Percentiles rank a stretch among this genome's conserved stretches.
These are phyloP conservation scores for Metschnikowia koreensis DNA, from an alignment of 805 yeast genomes.

Conservation along the genomic window DNA sequence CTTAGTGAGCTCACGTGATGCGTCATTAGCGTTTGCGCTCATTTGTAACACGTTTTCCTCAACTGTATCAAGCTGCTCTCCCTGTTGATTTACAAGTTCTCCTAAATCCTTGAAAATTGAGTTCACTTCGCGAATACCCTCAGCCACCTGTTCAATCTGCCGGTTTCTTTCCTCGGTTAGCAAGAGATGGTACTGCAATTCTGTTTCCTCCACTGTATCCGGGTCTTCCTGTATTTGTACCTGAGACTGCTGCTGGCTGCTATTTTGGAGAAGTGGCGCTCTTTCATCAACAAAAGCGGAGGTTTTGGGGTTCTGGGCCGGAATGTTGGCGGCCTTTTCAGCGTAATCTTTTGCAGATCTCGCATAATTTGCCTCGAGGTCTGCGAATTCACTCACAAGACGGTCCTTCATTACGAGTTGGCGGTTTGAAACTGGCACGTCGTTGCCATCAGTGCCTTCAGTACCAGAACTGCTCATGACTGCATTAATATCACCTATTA, in stretches of 20 bases:
- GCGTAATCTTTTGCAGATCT: slow-evolving; percentile 45
- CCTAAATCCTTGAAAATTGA: slow-evolving; percentile 81
- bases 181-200: slow-evolving; percentile 60
- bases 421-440: slow-evolving; percentile 34
- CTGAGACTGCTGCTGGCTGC: slow-evolving; percentile 24
- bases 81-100: slow-evolving; percentile 77
- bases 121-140: slow-evolving; percentile 82
- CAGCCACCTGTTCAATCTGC: slow-evolving; percentile 69
- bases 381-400: slow-evolving; percentile 54
- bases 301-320: not conserved
- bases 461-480: slow-evolving; percentile 21
- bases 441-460: slow-evolving; percentile 14
- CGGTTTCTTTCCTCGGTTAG: slow-evolving; percentile 70
- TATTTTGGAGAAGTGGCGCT: slow-evolving; percentile 40
- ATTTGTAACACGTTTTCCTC: slow-evolving; percentile 73
- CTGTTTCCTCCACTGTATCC: slow-evolving; percentile 43
- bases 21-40: slow-evolving; percentile 64
- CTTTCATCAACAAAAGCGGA: slow-evolving; percentile 22
- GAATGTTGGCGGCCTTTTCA: slow-evolving; percentile 37
- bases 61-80: slow-evolving; percentile 76
- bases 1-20: slow-evolving; percentile 63
- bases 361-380: slow-evolving; percentile 46
- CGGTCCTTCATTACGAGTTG: slow-evolving; percentile 50
- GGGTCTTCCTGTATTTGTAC: slow-evolving; percentile 34
- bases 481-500: slow-evolving; percentile 30